These are phyloP conservation scores for Trichophyton mentagrophytes DNA, from an alignment of 2,329 filamentous ascomycete species.

Conservation along the genomic window DNA sequence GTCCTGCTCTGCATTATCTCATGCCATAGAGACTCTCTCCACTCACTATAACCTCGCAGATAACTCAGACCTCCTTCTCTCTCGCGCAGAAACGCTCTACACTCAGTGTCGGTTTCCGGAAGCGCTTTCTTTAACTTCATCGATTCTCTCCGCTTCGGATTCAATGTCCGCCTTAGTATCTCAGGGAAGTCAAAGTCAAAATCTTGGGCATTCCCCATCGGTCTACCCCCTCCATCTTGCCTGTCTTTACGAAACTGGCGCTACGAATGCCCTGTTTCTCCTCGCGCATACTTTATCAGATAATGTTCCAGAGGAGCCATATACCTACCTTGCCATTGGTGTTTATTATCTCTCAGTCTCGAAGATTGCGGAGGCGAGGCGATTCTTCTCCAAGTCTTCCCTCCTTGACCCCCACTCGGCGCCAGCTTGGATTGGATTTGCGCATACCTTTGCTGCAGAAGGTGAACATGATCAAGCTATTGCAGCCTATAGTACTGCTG, in stretches of 20 bases:
- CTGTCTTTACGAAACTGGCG: conserved; percentile 73
- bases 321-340: conserved; percentile 86
- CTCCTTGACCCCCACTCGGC: conserved; percentile 97
- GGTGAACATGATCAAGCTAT: conserved; percentile 98
- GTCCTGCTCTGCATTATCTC: conserved; percentile 67
- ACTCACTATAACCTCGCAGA: conserved; percentile 80
- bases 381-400: conserved; percentile 94
- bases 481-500: conserved; percentile 90
- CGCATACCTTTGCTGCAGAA: conserved; percentile 93
- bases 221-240: conserved; percentile 86
- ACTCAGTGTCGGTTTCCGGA: conserved; percentile 90
- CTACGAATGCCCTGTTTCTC: conserved; percentile 81
- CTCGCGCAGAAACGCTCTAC: conserved; percentile 80
- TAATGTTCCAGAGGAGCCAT: conserved; percentile 77
- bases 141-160: conserved; percentile 71
- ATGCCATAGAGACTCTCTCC: conserved; percentile 77
- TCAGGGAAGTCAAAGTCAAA: conserved; percentile 22
- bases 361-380: conserved; percentile 81
- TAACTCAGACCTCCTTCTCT: conserved; percentile 82
- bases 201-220: conserved; percentile 33
- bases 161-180: conserved; percentile 36
- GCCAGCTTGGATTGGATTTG: conserved; percentile 96
- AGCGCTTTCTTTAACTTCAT: conserved; percentile 69
- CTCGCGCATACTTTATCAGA: conserved; percentile 88
- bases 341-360: conserved; percentile 85